These are phyloP conservation scores for Ploettnerulaceae sp. DNA, from an alignment of 2,329 filamentous ascomycete species.

Conservation along the genomic window DNA sequence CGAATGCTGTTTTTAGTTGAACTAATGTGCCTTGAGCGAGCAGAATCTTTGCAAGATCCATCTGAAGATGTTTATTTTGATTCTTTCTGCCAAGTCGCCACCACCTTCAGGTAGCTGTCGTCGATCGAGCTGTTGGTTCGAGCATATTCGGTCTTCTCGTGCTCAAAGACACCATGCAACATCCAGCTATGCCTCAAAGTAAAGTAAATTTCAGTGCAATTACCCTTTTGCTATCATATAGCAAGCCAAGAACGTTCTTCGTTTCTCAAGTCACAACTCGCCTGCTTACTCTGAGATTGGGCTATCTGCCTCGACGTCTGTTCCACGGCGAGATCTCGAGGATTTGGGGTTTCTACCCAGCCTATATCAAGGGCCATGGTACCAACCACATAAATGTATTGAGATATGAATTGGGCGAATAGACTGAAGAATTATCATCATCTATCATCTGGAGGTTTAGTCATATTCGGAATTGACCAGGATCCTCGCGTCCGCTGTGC, in stretches of 20 bases:
- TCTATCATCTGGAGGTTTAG: no score
- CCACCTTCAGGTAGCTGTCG: slow-evolving; percentile 38
- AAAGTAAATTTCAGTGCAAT: neutral
- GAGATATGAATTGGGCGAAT: no score
- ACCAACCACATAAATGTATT: no score
- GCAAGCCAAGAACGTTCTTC: slow-evolving; percentile 36
- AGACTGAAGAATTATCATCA: no score
- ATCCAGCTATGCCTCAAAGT: neutral
- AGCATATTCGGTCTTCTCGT: slow-evolving; percentile 40
- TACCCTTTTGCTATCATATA: slow-evolving; percentile 34
- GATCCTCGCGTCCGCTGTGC: no score
- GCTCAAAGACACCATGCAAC: slow-evolving; percentile 36
- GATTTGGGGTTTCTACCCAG: no score
- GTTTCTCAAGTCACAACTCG: slow-evolving; percentile 32
- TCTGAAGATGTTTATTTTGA: slow-evolving; percentile 30
- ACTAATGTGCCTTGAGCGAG: no score
- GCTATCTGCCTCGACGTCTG: slow-evolving; percentile 1
- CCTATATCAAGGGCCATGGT: no score
- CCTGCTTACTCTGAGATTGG: neutral
- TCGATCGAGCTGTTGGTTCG: slow-evolving; percentile 37
- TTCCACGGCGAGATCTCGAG: no score
- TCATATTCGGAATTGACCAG: no score
- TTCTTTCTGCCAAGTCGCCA: slow-evolving; percentile 36
- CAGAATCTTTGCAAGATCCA: slow-evolving; percentile 33
- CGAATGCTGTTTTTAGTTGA: slow-evolving; percentile 15